Evolutionary conservation across 2,329 filamentous ascomycete species (phyloP).

Genomic region (Ophiostoma piceae): DNA sequence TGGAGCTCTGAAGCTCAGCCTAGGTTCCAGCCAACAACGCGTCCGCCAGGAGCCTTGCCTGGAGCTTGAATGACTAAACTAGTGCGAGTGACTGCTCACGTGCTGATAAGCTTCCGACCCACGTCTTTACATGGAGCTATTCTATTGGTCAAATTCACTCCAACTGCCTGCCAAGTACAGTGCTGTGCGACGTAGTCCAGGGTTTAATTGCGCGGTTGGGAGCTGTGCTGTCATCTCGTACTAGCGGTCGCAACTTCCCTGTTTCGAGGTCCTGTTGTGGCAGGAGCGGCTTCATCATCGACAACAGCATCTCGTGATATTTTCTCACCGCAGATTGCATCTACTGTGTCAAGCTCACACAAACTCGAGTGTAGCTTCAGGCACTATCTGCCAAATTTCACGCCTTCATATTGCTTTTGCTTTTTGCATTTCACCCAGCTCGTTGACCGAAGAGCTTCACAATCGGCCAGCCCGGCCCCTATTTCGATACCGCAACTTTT

Average conservation of each 20-base stretch:
- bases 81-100: slow-evolving; percentile 5
- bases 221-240: background rate
- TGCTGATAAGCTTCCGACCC: background rate
- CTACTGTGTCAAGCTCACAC: background rate
- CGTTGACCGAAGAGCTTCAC: background rate
- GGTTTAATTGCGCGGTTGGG: slow-evolving; percentile 5
- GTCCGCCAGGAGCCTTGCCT: slow-evolving; percentile 23
- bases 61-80: slow-evolving; percentile 39
- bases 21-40: slow-evolving; percentile 21
- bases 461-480: background rate
- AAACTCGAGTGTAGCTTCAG: background rate
- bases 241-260: background rate
- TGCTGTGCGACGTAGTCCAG: background rate
- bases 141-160: background rate
- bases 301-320: background rate
- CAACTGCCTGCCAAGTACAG: background rate
- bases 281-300: background rate
- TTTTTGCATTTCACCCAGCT: background rate
- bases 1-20: slow-evolving; percentile 18
- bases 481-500: background rate
- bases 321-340: background rate
- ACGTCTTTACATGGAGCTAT: background rate
- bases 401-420: background rate
- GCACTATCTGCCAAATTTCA: background rate
- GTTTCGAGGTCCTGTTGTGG: slow-evolving; percentile 3